Conservation (phyloP, 1,284 basidiomycete species). For the Moniliophthora roreri region DNA sequence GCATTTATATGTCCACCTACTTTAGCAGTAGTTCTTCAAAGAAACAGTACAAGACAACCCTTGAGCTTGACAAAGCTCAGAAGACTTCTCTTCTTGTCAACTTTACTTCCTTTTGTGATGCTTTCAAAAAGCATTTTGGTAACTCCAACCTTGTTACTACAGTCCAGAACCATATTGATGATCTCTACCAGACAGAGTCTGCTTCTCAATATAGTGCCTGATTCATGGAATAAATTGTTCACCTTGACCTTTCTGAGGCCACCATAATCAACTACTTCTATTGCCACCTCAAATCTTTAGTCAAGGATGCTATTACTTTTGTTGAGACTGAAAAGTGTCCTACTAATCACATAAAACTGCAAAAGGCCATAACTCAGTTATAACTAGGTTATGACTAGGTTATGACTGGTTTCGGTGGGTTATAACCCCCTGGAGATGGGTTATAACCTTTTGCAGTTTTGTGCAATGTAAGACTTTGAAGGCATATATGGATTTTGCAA, state of each 20-base stretch:
- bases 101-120: slow-evolving; percentile 19
- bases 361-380: no score
- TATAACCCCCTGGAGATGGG: no score
- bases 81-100: slow-evolving; percentile 18
- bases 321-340: no score
- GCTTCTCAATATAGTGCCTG: slow-evolving; percentile 20
- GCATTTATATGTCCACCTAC: slow-evolving; percentile 21
- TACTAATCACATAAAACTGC: no score
- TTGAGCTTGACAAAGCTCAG: slow-evolving; percentile 11
- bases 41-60: slow-evolving; percentile 13
- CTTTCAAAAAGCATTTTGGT: slow-evolving; percentile 26
- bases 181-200: slow-evolving; percentile 27
- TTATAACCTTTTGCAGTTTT: no score
- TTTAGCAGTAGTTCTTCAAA: slow-evolving; percentile 19
- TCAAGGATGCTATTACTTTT: slow-evolving; percentile 12
- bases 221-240: slow-evolving; percentile 23
- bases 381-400: no score
- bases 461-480: no score
- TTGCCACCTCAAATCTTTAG: slow-evolving; percentile 15
- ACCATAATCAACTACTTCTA: slow-evolving; percentile 23
- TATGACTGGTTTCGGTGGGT: no score
- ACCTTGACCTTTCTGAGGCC: slow-evolving; percentile 24
- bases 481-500: no score
- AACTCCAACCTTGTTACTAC: slow-evolving; percentile 24
- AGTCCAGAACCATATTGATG: slow-evolving; percentile 19